Evolutionary conservation across 163 green algal species (phyloP).

Genomic region (Chloromonas sp.): DNA sequence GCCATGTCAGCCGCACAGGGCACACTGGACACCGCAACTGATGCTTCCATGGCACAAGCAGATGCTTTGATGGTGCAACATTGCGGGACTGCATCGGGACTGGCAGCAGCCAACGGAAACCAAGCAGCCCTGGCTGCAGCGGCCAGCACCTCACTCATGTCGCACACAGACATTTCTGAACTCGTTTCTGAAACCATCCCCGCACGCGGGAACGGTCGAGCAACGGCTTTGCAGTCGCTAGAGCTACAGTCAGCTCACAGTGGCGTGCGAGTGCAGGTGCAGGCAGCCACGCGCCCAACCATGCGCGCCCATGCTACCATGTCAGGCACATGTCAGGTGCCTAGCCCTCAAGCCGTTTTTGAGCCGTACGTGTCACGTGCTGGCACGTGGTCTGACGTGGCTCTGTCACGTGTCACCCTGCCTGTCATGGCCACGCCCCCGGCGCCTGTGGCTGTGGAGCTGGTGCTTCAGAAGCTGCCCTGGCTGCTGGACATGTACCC

Average conservation of each 20-base stretch:
- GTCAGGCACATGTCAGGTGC: background rate
- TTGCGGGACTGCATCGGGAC: background rate
- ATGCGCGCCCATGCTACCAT: background rate
- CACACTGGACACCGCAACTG: too few relatives aligned
- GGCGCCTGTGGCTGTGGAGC: background rate
- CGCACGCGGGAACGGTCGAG: background rate
- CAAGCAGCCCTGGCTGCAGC: background rate
- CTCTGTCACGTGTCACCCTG: background rate
- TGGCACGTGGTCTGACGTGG: background rate
- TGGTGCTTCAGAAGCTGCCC: background rate
- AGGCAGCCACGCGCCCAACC: background rate
- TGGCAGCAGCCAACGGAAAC: background rate
- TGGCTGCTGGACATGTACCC: background rate
- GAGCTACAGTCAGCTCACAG: background rate
- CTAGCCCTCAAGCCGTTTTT: background rate
- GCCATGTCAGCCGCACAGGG: background rate
- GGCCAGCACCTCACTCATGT: background rate
- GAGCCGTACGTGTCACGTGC: background rate
- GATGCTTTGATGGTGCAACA: too few relatives aligned
- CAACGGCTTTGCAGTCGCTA: background rate
- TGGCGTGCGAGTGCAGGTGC: background rate
- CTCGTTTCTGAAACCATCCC: background rate
- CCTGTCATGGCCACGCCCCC: background rate
- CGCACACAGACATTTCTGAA: too few relatives aligned
- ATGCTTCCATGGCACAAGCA: too few relatives aligned